Base-by-base conservation (phyloP, 2,329 filamentous ascomycete species). In the Ampelomyces quisqualis region DNA sequence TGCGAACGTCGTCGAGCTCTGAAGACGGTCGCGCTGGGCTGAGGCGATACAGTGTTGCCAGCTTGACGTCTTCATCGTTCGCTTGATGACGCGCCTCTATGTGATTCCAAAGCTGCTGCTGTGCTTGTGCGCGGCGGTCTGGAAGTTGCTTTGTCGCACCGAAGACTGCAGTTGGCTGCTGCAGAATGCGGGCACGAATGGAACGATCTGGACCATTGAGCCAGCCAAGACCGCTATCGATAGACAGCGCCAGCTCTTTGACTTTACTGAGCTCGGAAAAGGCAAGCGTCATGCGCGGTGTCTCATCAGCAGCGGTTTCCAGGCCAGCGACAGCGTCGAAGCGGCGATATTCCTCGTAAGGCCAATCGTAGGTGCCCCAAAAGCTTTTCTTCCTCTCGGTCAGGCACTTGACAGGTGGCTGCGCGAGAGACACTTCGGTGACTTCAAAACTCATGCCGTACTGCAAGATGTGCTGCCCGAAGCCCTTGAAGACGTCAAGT, bases 381-480 rank as follows among this genome's bases (percentile, higher is more conserved):
- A 82, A 84, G 24, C 78, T 73, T 3, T 73, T 70, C 20, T 81
- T 67, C 17, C 73, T 71, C 48, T 81, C 72, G 22, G 81, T 78
- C 5, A 73, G 67, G 4, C 71, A 70, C 54, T 85, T 84, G n/a
- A 72, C 54, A 1, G 78, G 79, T 6, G 82, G 80, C 17, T 70
- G 58, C 3, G 66, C 58, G 4, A 77, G 64, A 5, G 69, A 68
- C 15, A 68, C 63, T 57, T 85, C 79, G 40, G 79, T 76, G n/a
- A 86, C 73, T 55, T 87, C 84, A 46, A 87, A 81, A 17, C 81
- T 81, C 58, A 88, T 77, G 4, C 81, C 84, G 55, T 85, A 86
- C 38, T 76, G 77, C 19, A 71, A 69, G 40, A 88, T 84, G 39
- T 80, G 75, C 20, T 70, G 68, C 8, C 80, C 80, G 61, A 85